A percentile compares a stretch with the other conserved stretches of the same genome.
Conservation (phyloP, 2,329 filamentous ascomycete species). For the Knoxdaviesia capensis region DNA sequence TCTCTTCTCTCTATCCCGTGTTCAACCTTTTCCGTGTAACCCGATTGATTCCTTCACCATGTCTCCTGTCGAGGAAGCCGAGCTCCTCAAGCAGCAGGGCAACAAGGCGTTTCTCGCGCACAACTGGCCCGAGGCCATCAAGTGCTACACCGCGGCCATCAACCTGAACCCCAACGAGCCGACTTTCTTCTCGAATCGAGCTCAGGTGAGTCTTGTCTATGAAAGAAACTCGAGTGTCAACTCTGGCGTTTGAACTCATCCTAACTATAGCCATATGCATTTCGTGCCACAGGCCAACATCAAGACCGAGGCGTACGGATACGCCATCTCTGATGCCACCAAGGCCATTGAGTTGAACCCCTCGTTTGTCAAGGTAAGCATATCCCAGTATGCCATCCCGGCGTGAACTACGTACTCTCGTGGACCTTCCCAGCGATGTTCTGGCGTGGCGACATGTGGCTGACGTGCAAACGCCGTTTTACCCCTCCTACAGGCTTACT, state of each 20-base stretch:
- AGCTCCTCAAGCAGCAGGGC: constrained; percentile 76
- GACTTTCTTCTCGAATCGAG: constrained; percentile 84
- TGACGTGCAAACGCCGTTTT: constrained; percentile 1
- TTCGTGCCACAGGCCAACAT: constrained; percentile 52
- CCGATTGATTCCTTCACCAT: constrained; percentile 10
- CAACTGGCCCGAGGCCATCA: constrained; percentile 67
- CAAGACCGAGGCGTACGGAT: constrained; percentile 88
- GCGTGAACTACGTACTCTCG: not conserved
- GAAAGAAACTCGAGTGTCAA: too few species aligned
- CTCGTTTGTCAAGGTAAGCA: constrained; percentile 62
- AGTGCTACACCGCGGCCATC: constrained; percentile 77
- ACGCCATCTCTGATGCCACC: constrained; percentile 75
- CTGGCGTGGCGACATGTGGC: constrained; percentile 5
- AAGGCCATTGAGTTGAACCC: constrained; percentile 83
- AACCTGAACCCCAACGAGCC: constrained; percentile 64
- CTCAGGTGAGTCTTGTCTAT: constrained; percentile 44
- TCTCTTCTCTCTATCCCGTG: too few species aligned
- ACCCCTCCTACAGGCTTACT: constrained; percentile 50
- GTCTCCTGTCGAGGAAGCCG: constrained; percentile 42
- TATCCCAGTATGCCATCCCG: not conserved
- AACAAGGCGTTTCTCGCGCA: constrained; percentile 82
- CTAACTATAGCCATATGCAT: constrained; percentile 1
- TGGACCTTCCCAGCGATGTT: too few species aligned
- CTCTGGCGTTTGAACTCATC: not conserved
- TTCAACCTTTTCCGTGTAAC: too few species aligned